Base-by-base conservation (phyloP, 768 basidiomycete species). In the Pleurotus sapidus region DNA sequence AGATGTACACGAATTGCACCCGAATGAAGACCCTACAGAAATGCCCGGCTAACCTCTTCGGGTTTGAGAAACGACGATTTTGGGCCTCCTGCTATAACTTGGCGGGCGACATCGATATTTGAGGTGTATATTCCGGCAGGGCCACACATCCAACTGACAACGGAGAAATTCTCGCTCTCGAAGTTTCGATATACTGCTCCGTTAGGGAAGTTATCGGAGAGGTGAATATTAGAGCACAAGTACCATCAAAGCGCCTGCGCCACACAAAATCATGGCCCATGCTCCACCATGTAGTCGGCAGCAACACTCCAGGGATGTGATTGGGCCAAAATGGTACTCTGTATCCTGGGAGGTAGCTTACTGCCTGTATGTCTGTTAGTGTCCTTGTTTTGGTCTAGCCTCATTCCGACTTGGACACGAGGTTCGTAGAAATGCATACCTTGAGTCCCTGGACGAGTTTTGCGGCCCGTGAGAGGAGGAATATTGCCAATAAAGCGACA, bases 261-360 rank as follows among this genome's bases (percentile, higher is more conserved):
- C 78, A 82, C 4, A 65, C n/a, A 49, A 49, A 70, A 73, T 27
- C 7, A 71, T 34, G 2, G 2, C 75, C 74, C 4, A 74, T 72
- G 58, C 77, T 80, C 76, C 75, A 80, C 75, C 74, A 77, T 1
- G 64, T 68, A 15, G 72, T 73, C n/a, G 77, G 77, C 0, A 78
- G 50, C 0, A 72, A 1, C 0, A 66, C 68, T 20, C 76, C 78
- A 25, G 74, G 73, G 8, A 72, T 15, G 5, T 60, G 64, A 24
- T 76, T 57, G 2, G 79, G 79, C 48, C 72, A 68, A 61, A 79
- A 78, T 1, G 76, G 72, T 17, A 76, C 60, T 8, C 76, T 68
- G 50, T 71, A 60, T 18, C 77, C 77, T 8, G 77, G 76, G n/a
- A 75, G 20, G 58, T 71, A 59, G 60, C 64, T 71, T 3, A 77